These are phyloP conservation scores for Whalleya microplaca DNA, from an alignment of 2,329 filamentous ascomycete species.

Conservation along the genomic window DNA sequence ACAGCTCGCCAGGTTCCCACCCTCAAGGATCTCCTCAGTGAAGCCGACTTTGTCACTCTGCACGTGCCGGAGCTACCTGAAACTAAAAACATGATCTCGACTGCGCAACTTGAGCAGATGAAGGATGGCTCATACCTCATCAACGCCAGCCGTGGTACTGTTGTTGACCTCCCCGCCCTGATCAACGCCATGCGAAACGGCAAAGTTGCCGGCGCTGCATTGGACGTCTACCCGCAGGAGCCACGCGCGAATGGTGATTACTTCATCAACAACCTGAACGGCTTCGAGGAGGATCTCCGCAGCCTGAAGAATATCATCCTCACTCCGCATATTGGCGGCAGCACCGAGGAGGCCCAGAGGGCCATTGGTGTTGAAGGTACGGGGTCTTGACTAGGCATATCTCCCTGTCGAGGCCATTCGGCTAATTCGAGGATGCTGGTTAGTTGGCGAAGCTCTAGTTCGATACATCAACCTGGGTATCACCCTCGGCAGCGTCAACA, in stretches of 20 bases:
- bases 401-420: neutral
- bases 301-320: slow-evolving; percentile 90
- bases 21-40: slow-evolving; percentile 73
- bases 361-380: slow-evolving; percentile 87
- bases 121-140: slow-evolving; percentile 92
- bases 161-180: slow-evolving; percentile 91
- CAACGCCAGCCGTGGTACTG: slow-evolving; percentile 91
- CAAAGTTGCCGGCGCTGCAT: slow-evolving; percentile 89
- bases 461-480: slow-evolving; percentile 95
- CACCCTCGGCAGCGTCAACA: slow-evolving; percentile 90
- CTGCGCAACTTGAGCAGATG: slow-evolving; percentile 81
- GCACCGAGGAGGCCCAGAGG: slow-evolving; percentile 95
- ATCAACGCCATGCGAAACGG: slow-evolving; percentile 85
- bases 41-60: slow-evolving; percentile 89
- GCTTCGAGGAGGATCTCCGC: slow-evolving; percentile 84
- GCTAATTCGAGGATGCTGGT: slow-evolving; percentile 16
- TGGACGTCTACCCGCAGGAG: slow-evolving; percentile 95
- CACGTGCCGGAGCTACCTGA: slow-evolving; percentile 94
- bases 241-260: slow-evolving; percentile 93
- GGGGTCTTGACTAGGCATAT: slow-evolving; percentile 8
- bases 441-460: slow-evolving; percentile 82
- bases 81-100: slow-evolving; percentile 90
- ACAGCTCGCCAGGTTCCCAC: slow-evolving; percentile 82
- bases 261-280: slow-evolving; percentile 83
- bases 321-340: slow-evolving; percentile 95